A percentile compares a stretch with the other conserved stretches of the same genome.
Evolutionary conservation across 164 flowering plant species (phyloP).

Genomic region (Macadamia tetraphylla): DNA sequence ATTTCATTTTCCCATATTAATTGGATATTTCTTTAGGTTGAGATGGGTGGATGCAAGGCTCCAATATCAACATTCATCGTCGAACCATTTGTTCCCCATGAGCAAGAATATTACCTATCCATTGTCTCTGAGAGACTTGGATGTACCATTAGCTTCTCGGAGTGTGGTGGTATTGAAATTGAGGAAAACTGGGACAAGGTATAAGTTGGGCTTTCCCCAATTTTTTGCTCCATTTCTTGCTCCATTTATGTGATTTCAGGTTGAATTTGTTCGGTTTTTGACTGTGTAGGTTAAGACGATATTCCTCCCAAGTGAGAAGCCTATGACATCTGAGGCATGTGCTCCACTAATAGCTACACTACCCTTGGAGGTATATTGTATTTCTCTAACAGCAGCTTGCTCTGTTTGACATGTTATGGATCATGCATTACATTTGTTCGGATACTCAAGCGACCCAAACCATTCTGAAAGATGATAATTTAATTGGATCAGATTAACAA

Average conservation of each 20-base stretch:
- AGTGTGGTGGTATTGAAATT: constrained; percentile 94
- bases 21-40: constrained; percentile 45
- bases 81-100: constrained; percentile 87
- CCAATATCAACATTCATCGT: constrained; percentile 89
- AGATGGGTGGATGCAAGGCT: constrained; percentile 92
- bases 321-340: constrained; percentile 53
- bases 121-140: constrained; percentile 89
- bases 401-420: too few species aligned
- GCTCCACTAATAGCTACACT: constrained; percentile 49
- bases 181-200: constrained; percentile 99
- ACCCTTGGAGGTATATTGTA: too few species aligned
- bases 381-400: too few species aligned
- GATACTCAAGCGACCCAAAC: too few species aligned
- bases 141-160: constrained; percentile 75
- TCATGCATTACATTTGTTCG: too few species aligned
- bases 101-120: constrained; percentile 72
- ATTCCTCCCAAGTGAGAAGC: constrained; percentile 63
- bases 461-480: too few species aligned
- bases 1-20: background rate
- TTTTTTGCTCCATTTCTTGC: background rate
- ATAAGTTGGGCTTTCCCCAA: background rate
- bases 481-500: too few species aligned
- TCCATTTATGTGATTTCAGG: background rate
- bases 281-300: constrained; percentile 62
- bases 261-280: background rate